phyloP scores from a whole-genome alignment of 2,329 filamentous ascomycete species.

The Monascus ruber region DNA sequence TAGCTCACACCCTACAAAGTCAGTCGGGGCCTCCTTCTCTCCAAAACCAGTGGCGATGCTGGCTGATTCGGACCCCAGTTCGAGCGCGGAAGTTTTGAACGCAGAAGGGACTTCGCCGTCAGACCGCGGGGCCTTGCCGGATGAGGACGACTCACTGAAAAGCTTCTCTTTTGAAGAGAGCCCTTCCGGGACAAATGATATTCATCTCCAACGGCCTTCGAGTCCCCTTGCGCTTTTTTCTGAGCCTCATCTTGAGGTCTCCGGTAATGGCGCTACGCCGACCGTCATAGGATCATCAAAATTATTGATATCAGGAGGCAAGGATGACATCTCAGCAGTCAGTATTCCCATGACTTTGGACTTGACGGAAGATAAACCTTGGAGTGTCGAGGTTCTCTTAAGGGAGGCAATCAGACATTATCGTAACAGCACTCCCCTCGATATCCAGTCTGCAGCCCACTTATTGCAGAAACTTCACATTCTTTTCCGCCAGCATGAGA shows the following conservation, averaged over 20 bases:
- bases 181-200: conserved; percentile 9
- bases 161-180: conserved; percentile 16
- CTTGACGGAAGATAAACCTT: conserved; percentile 22
- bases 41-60: conserved; percentile 17
- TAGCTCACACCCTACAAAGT: conserved; percentile 42
- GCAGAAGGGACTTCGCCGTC: conserved; percentile 6
- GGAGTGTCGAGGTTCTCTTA: conserved; percentile 28
- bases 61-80: conserved; percentile 12
- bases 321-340: conserved; percentile 12
- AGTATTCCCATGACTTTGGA: conserved; percentile 22
- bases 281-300: background rate
- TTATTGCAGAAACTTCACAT: conserved; percentile 29
- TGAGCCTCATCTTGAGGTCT: conserved; percentile 19
- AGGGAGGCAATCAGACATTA: conserved; percentile 31
- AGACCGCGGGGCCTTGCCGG: conserved; percentile 5
- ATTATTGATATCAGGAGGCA: conserved; percentile 4
- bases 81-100: conserved; percentile 8
- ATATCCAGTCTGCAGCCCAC: conserved; percentile 31
- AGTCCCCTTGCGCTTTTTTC: conserved; percentile 25
- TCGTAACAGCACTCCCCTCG: conserved; percentile 25
- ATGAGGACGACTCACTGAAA: conserved; percentile 11
- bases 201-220: conserved; percentile 35
- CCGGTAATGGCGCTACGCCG: conserved; percentile 1
- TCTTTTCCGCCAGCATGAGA: conserved; percentile 26
- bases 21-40: conserved; percentile 41